Evolutionary conservation across 306 rosid species (phyloP), one percentile per base, ranked within the genome.

Genomic region (Quercus bicolor): DNA sequence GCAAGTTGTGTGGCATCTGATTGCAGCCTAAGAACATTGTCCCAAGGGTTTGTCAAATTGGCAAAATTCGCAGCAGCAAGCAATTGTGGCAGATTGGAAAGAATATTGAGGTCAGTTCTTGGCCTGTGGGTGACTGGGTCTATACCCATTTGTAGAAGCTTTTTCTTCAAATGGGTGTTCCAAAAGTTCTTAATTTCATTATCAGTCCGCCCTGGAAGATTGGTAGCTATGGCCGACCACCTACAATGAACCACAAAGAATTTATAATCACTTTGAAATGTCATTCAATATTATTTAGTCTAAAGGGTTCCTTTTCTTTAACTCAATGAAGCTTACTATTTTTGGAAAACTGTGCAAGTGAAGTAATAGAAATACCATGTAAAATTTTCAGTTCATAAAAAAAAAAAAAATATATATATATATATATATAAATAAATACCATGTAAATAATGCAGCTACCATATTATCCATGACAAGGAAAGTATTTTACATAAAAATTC

Each of bases 161-260:
- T 93, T 73, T 89, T 93, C 90, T 84, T 93, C 26, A 93, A 29
- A 73, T 88, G 92, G 0, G 97, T 93, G 81, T 93, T 93, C 97
- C 97, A 93, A 12, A 89, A 93, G 60, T 93, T 93, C 83, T 93
- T 93, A 15, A 93, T 89, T 72, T 93, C 97, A 62, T 93, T 93
- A 40, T 93, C 97, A 3, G 96, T 93, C 74, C 97, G 78, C 9
- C 97, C 94, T 20, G 97, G 96, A 51, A 91, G 86, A 89, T 89
- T 90, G 40, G 88, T 88, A 26, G 97, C 97, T 85, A 91, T 93
- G 0, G 90, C 82, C 1, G 97, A 86, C 97, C 97, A 93, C 89
- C 97, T 90, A 76, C 14, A 16, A 66, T 18, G 43, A 66, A 66
- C 71, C 45, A 31, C 6, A 31, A 18, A 3, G 1, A 1, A 24